Percentiles rank a stretch among this genome's conserved stretches.
phyloP scores from a whole-genome alignment of 306 rosid genomes.

The Ceratonia siliqua region DNA sequence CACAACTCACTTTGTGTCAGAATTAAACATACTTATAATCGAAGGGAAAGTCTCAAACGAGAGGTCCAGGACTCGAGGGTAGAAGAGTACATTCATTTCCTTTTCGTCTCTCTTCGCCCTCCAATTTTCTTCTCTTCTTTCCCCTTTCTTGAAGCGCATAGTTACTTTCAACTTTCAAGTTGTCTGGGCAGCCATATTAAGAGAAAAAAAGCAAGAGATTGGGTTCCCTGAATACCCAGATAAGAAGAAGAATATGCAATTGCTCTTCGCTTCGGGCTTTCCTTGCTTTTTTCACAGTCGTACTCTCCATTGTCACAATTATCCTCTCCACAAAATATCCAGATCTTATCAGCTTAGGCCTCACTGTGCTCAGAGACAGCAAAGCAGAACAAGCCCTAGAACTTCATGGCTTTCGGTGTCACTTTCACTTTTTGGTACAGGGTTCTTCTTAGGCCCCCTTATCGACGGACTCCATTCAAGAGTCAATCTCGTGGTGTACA shows the following conservation, averaged over 20 bases:
- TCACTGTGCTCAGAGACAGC: slow-evolving; percentile 40
- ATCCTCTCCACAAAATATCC: slow-evolving; percentile 25
- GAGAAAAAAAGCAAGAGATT: background rate
- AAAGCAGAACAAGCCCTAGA: slow-evolving; percentile 29
- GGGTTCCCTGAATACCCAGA: background rate
- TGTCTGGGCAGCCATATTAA: background rate
- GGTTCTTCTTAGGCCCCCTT: slow-evolving; percentile 73
- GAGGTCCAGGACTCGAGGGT: background rate
- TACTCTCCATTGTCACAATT: slow-evolving; percentile 19
- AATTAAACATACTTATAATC: background rate
- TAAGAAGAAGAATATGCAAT: slow-evolving; percentile 49
- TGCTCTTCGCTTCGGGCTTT: slow-evolving; percentile 37
- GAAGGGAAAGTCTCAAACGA: background rate
- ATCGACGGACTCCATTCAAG: slow-evolving; percentile 85
- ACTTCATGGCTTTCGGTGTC: slow-evolving; percentile 61
- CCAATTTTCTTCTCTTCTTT: background rate
- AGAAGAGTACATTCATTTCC: background rate
- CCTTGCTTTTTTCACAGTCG: slow-evolving; percentile 31
- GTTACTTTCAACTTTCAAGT: no score
- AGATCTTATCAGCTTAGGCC: slow-evolving; percentile 34
- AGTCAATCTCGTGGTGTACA: slow-evolving; percentile 71
- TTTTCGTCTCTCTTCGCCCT: background rate
- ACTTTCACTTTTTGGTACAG: slow-evolving; percentile 63
- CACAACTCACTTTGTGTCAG: no score
- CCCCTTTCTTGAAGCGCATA: background rate